Percentiles rank a stretch among this genome's conserved stretches.
These are phyloP conservation scores for Jaenimonas drosophilae DNA, from an alignment of 208 protist species.

Conservation along the genomic window DNA sequence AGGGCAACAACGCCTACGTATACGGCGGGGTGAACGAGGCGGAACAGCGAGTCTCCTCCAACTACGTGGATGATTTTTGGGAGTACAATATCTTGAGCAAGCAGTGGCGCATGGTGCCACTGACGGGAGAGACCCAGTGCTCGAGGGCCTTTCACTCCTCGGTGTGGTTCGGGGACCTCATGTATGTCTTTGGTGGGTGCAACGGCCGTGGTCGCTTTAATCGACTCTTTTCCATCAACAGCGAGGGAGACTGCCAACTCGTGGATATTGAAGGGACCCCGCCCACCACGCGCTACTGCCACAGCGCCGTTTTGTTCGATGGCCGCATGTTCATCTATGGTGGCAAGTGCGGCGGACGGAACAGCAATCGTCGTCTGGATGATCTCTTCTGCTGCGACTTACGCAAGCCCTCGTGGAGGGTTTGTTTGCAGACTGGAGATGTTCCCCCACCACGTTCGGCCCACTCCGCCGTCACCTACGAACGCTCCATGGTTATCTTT, in stretches of 20 bases:
- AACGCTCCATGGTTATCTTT: constrained; percentile 82
- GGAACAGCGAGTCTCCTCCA: constrained; percentile 43
- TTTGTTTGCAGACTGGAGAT: constrained; percentile 40
- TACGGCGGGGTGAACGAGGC: constrained; percentile 84
- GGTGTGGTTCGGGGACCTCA: constrained; percentile 46
- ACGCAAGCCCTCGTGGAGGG: constrained; percentile 21
- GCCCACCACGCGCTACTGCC: constrained; percentile 73
- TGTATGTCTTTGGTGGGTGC: constrained; percentile 85
- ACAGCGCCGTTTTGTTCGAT: constrained; percentile 74
- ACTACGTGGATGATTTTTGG: constrained; percentile 81
- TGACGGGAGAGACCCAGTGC: constrained; percentile 48
- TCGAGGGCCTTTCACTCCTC: constrained; percentile 83
- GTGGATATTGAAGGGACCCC: constrained; percentile 4
- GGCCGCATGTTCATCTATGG: constrained; percentile 77
- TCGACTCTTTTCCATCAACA: constrained; percentile 71
- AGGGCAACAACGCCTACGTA: constrained; percentile 66
- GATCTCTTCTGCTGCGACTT: constrained; percentile 57
- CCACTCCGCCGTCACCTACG: constrained; percentile 80
- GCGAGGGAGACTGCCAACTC: constrained; percentile 24
- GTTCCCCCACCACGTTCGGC: constrained; percentile 51
- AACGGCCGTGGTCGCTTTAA: constrained; percentile 81
- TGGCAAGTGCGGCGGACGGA: constrained; percentile 83
- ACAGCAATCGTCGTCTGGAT: constrained; percentile 74
- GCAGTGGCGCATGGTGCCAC: constrained; percentile 42
- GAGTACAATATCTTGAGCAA: constrained; percentile 62